These are phyloP conservation scores for Apiospora marii DNA, from an alignment of 2,329 filamentous ascomycete species.

Conservation along the genomic window DNA sequence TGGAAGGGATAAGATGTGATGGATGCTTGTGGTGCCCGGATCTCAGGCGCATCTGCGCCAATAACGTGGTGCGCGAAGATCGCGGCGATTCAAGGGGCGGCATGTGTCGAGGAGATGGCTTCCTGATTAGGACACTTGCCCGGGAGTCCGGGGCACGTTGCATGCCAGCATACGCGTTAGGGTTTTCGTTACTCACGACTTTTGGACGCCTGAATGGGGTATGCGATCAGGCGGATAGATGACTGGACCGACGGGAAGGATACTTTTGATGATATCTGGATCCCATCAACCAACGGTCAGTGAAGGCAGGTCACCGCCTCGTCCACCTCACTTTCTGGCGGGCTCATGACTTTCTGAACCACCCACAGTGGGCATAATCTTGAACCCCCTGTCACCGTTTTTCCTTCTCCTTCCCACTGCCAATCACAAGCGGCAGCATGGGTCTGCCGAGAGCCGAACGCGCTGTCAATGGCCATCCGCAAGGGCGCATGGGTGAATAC, in stretches of 20 bases:
- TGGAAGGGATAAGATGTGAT: constrained; percentile 19
- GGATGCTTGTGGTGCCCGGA: constrained; percentile 20
- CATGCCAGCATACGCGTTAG: background rate
- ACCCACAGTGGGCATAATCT: background rate
- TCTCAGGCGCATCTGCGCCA: constrained; percentile 17
- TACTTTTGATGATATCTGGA: background rate
- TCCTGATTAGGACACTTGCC: constrained; percentile 14
- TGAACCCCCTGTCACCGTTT: constrained; percentile 17
- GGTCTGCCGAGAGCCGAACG: constrained; percentile 11
- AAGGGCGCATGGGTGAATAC: background rate
- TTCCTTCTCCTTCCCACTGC: background rate
- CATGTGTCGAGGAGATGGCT: constrained; percentile 18
- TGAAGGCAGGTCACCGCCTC: constrained; percentile 4
- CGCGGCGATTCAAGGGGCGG: constrained; percentile 21
- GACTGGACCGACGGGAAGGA: background rate
- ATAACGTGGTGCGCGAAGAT: constrained; percentile 21
- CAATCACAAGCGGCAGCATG: background rate
- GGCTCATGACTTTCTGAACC: background rate
- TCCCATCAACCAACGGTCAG: background rate
- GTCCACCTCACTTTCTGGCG: background rate
- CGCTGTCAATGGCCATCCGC: background rate
- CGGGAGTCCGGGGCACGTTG: constrained; percentile 10
- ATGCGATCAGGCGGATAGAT: background rate
- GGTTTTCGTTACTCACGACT: background rate
- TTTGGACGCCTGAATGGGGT: background rate